These are phyloP conservation scores for Ottelia alismoides DNA, from an alignment of 106 monocot species.

Conservation along the genomic window DNA sequence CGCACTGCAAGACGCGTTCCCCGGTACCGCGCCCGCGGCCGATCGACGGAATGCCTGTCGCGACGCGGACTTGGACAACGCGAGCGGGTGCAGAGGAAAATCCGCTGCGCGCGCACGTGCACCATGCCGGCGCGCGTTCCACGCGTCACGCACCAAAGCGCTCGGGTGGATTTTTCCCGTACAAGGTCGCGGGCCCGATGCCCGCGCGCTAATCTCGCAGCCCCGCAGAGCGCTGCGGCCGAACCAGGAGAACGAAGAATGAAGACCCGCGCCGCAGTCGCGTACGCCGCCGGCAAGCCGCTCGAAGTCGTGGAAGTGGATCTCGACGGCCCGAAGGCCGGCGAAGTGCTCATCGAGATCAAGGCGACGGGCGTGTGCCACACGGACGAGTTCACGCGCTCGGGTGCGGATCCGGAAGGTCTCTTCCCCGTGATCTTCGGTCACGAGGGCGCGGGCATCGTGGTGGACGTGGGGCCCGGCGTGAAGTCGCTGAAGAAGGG, in stretches of 20 bases:
- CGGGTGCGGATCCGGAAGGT: conserved; percentile 31
- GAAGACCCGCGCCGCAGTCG: not conserved
- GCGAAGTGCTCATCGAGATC: not conserved
- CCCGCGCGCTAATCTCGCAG: not conserved
- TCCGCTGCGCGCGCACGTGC: not conserved
- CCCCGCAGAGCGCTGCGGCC: not conserved
- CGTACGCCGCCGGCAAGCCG: not conserved
- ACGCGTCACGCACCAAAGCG: not conserved
- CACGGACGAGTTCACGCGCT: too few relatives aligned
- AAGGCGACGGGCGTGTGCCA: not conserved
- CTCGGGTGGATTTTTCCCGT: not conserved
- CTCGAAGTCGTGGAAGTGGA: not conserved
- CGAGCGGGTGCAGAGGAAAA: too few relatives aligned
- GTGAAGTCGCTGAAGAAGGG: conserved; percentile 44
- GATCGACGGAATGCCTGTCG: too few relatives aligned
- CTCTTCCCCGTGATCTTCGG: conserved; percentile 58
- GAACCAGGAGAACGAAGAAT: not conserved
- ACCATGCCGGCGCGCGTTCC: not conserved
- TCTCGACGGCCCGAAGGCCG: not conserved
- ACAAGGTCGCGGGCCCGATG: too few relatives aligned
- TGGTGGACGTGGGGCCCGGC: conserved; percentile 74
- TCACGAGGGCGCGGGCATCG: conserved; percentile 77
- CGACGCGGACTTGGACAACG: too few relatives aligned
- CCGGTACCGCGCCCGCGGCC: too few relatives aligned
- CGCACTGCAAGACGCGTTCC: not conserved